Percentiles rank a stretch among this genome's conserved stretches.
These are phyloP conservation scores for Santalum album DNA, from an alignment of 164 flowering plant species.

Conservation along the genomic window DNA sequence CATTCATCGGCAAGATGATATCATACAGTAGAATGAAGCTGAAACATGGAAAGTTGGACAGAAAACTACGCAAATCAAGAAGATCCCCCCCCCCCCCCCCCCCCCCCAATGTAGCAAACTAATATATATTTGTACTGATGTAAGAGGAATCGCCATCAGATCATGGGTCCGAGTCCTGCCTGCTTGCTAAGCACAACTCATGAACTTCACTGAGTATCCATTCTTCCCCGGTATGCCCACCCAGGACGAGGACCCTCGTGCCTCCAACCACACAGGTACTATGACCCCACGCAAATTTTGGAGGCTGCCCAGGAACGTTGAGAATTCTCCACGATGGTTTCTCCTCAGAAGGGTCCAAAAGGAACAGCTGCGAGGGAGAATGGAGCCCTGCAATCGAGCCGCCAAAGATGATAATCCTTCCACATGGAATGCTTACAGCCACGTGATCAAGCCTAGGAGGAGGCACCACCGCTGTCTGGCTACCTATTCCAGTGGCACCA, in stretches of 20 bases:
- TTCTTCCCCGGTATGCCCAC: conserved; percentile 80
- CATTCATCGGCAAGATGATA: no score
- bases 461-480: conserved; percentile 55
- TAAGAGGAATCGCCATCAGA: background rate
- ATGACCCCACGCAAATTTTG: conserved; percentile 89
- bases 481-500: conserved; percentile 34
- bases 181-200: conserved; percentile 70
- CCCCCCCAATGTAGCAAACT: no score
- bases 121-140: no score
- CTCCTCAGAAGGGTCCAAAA: conserved; percentile 77
- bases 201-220: conserved; percentile 83
- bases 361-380: conserved; percentile 80
- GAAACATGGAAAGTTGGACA: no score
- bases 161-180: conserved; percentile 5
- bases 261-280: conserved; percentile 91
- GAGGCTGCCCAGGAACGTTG: conserved; percentile 80
- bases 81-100: no score
- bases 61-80: no score
- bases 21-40: no score
- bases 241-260: conserved; percentile 70
- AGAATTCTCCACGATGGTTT: conserved; percentile 81
- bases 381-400: conserved; percentile 83
- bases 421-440: conserved; percentile 87
- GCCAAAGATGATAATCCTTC: conserved; percentile 70
- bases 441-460: conserved; percentile 92